Evolutionary conservation across 805 yeast species (phyloP).

Genomic region (Helenozyma baotianmanensis): DNA sequence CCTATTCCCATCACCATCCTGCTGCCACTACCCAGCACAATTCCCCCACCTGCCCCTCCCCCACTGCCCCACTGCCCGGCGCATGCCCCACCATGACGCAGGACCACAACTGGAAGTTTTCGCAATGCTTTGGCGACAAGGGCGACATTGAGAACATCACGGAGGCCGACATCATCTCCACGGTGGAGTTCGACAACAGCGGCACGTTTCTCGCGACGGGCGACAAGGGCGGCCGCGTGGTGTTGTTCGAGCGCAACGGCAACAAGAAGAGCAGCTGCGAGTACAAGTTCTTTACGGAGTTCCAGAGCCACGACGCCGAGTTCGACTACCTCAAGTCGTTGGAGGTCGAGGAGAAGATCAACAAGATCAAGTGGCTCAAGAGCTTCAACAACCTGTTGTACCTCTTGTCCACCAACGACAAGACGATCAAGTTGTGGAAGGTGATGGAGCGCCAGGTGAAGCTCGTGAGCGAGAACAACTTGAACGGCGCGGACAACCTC

Average conservation of each 20-base stretch:
- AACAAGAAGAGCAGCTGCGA: slow-evolving; percentile 66
- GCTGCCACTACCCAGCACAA: not conserved
- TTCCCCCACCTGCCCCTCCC: too few relatives aligned
- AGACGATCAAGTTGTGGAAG: slow-evolving; percentile 98
- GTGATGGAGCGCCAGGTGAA: slow-evolving; percentile 86
- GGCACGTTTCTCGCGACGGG: slow-evolving; percentile 98
- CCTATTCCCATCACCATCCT: slow-evolving; percentile 2
- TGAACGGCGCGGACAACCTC: slow-evolving; percentile 26
- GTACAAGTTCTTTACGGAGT: slow-evolving; percentile 92
- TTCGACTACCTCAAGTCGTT: slow-evolving; percentile 93
- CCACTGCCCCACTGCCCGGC: too few relatives aligned
- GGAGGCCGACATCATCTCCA: slow-evolving; percentile 94
- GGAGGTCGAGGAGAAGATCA: slow-evolving; percentile 97
- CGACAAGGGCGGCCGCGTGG: slow-evolving; percentile 97
- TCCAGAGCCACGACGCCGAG: slow-evolving; percentile 98
- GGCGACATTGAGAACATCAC: slow-evolving; percentile 94
- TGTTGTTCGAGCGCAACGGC: slow-evolving; percentile 84
- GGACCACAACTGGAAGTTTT: slow-evolving; percentile 68
- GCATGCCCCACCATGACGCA: slow-evolving; percentile 17
- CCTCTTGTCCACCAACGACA: slow-evolving; percentile 88
- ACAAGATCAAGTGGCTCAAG: slow-evolving; percentile 94
- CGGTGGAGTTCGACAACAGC: slow-evolving; percentile 92
- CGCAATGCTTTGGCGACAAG: slow-evolving; percentile 98
- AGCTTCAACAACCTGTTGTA: slow-evolving; percentile 88
- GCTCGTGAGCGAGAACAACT: slow-evolving; percentile 87